Evolutionary conservation across 441 rosid genomes (phyloP).

Genomic region (Theobroma grandiflorum): DNA sequence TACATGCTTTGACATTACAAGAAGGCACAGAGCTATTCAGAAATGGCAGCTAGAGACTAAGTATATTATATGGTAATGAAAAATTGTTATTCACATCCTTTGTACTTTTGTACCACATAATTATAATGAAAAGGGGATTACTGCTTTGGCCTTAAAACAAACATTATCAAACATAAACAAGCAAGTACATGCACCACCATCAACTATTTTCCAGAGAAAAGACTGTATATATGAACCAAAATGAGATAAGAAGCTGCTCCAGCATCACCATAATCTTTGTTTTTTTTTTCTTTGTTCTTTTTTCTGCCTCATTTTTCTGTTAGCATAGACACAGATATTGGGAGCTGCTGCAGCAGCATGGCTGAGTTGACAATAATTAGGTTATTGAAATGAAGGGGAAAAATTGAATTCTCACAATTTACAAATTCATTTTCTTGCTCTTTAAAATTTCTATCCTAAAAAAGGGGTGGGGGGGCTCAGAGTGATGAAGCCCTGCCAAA

Average conservation of each 20-base stretch:
- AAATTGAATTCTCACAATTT: slow-evolving; percentile 50
- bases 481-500: slow-evolving; percentile 32
- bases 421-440: slow-evolving; percentile 37
- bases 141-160: neutral
- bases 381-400: slow-evolving; percentile 25
- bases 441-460: too few relatives aligned
- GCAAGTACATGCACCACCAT: neutral
- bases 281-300: neutral
- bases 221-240: neutral
- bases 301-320: neutral
- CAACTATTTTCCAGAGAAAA: neutral
- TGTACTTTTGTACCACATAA: neutral
- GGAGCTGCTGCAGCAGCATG: slow-evolving; percentile 25
- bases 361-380: slow-evolving; percentile 32
- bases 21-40: neutral
- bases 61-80: neutral
- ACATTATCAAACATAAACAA: neutral
- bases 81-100: neutral
- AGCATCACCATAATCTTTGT: too few relatives aligned
- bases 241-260: neutral
- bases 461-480: slow-evolving; percentile 21
- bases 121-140: neutral
- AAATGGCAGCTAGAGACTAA: neutral
- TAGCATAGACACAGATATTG: slow-evolving; percentile 13
- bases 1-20: neutral